Percentiles rank a stretch among this genome's conserved stretches.
Conservation (phyloP, 2,329 filamentous ascomycete genomes). For the Ophiognomonia clavigignenti-juglandacearum region DNA sequence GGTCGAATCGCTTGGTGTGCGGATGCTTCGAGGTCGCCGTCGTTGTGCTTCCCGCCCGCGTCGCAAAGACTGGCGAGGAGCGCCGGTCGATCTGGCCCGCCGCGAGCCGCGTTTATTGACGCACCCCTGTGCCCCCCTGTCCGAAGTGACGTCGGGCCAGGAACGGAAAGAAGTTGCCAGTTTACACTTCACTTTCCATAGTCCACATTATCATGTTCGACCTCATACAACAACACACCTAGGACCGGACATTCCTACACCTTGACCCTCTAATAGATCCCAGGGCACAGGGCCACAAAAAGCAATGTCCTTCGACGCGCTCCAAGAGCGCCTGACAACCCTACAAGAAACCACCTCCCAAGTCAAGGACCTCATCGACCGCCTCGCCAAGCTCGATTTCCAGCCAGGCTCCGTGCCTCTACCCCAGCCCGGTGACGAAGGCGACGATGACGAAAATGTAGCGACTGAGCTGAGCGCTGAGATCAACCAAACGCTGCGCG, state of each 20-base stretch:
- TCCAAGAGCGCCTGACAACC: conserved; percentile 56
- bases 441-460: conserved; percentile 45
- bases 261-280: too few species aligned
- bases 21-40: too few species aligned
- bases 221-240: too few species aligned
- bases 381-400: conserved; percentile 54
- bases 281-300: too few species aligned
- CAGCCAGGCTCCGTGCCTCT: conserved; percentile 53
- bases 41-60: too few species aligned
- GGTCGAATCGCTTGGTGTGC: too few species aligned
- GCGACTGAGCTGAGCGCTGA: conserved; percentile 73
- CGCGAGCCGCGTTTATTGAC: too few species aligned
- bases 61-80: too few species aligned
- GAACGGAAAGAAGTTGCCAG: conserved; percentile 2
- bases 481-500: conserved; percentile 72
- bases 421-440: conserved; percentile 19
- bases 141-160: conserved; percentile 4
- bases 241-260: not conserved
- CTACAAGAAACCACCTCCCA: conserved; percentile 58
- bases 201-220: too few species aligned
- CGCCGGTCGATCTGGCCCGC: too few species aligned
- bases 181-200: not conserved
- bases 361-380: conserved; percentile 54
- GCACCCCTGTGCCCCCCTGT: too few species aligned
- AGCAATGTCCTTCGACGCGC: conserved; percentile 53